A percentile compares a stretch with the other conserved stretches of the same genome.
These are phyloP conservation scores for Chlorella sp. DNA, from an alignment of 139 green algal species.

Conservation along the genomic window DNA sequence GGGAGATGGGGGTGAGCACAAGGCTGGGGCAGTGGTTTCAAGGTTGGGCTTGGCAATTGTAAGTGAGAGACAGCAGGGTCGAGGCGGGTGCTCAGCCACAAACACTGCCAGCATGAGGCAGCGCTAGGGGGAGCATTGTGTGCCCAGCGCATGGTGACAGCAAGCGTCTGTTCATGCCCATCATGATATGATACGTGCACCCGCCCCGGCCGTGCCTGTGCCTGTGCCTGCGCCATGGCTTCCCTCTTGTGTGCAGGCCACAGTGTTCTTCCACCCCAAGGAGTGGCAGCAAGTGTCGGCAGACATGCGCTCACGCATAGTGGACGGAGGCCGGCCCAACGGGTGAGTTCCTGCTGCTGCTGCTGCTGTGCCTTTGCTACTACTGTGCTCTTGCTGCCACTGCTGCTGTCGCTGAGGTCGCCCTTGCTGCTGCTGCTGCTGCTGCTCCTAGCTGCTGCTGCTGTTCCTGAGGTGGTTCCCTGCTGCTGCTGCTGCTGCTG, in stretches of 20 bases:
- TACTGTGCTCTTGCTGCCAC: too few relatives aligned
- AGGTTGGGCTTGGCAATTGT: too few relatives aligned
- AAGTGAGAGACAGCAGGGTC: neutral
- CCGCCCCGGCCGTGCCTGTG: neutral
- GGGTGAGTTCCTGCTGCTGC: neutral
- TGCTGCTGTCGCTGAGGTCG: too few relatives aligned
- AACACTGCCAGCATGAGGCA: neutral
- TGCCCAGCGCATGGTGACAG: too few relatives aligned
- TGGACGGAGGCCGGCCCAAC: neutral
- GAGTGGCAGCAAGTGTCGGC: conserved; percentile 9
- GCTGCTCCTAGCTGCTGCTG: too few relatives aligned
- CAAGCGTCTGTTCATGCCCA: neutral
- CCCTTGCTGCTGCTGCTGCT: too few relatives aligned
- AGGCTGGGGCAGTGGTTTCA: neutral
- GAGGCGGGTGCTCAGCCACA: too few relatives aligned
- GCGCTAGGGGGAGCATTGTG: neutral
- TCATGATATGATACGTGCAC: neutral
- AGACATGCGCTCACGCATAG: neutral
- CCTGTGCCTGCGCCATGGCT: neutral
- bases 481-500: neutral
- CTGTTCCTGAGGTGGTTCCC: neutral
- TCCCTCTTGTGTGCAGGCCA: neutral
- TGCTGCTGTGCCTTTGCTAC: too few relatives aligned
- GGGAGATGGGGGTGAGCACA: conserved; percentile 17
- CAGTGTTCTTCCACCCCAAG: conserved; percentile 17